Evolutionary conservation across 768 basidiomycete genomes (phyloP).

Genomic region (Naganishia friedmannii): DNA sequence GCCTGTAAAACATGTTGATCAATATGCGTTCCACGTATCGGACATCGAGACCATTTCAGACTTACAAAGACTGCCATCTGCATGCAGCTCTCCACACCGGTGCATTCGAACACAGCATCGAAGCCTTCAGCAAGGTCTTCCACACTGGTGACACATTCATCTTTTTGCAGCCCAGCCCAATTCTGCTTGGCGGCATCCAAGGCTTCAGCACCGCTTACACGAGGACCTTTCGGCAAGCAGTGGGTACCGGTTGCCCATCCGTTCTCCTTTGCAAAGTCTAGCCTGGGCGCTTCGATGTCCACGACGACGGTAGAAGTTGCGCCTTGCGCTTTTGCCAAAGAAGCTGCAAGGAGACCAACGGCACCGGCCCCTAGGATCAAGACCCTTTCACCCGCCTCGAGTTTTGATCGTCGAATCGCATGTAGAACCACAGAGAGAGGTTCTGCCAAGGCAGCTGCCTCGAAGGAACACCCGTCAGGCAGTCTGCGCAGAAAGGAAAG

Average conservation of each 20-base stretch:
- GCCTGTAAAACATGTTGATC: constrained; percentile 56
- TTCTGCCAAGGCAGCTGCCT: constrained; percentile 76
- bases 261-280: constrained; percentile 70
- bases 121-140: constrained; percentile 69
- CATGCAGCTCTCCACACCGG: constrained; percentile 85
- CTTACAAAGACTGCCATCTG: constrained; percentile 86
- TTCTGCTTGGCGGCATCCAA: constrained; percentile 42
- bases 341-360: constrained; percentile 84
- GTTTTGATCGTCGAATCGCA: constrained; percentile 57
- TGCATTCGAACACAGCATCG: constrained; percentile 91
- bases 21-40: constrained; percentile 28
- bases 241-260: constrained; percentile 75
- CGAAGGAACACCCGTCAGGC: constrained; percentile 25
- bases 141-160: constrained; percentile 64
- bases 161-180: constrained; percentile 49
- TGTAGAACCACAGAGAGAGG: constrained; percentile 86
- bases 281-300: constrained; percentile 79
- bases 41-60: constrained; percentile 32
- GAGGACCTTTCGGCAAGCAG: constrained; percentile 60
- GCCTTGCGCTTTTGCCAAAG: constrained; percentile 67
- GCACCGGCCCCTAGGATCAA: constrained; percentile 90
- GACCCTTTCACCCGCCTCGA: constrained; percentile 62
- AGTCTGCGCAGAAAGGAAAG: not conserved
- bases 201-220: constrained; percentile 44
- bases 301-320: constrained; percentile 70